A percentile compares a stretch with the other conserved stretches of the same genome.
Evolutionary conservation across 495 filamentous ascomycete genomes (phyloP).

Genomic region (Hyphodiscus hymeniophilus): DNA sequence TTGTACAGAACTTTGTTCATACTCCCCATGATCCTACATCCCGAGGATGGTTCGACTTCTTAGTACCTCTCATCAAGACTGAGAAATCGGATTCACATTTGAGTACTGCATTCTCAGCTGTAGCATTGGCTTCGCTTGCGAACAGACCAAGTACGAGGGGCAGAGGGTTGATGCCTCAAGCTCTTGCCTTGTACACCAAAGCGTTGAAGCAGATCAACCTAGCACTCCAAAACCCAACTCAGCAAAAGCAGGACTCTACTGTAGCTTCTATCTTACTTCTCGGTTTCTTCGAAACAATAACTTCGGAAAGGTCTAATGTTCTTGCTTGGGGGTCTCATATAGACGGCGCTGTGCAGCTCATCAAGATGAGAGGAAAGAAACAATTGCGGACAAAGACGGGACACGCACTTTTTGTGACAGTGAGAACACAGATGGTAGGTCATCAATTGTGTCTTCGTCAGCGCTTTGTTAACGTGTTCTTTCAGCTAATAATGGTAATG

Average conservation of each 20-base stretch:
- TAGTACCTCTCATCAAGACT: slow-evolving; percentile 45
- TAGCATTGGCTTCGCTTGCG: slow-evolving; percentile 46
- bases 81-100: slow-evolving; percentile 39
- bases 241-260: slow-evolving; percentile 43
- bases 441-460: too few relatives aligned
- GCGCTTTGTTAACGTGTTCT: not conserved
- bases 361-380: slow-evolving; percentile 42
- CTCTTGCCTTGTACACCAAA: slow-evolving; percentile 34
- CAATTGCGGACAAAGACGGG: slow-evolving; percentile 39
- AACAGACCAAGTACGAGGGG: slow-evolving; percentile 30
- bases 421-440: slow-evolving; percentile 43
- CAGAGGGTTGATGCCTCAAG: slow-evolving; percentile 22
- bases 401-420: slow-evolving; percentile 40
- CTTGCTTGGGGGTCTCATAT: slow-evolving; percentile 46
- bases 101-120: slow-evolving; percentile 50
- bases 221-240: slow-evolving; percentile 41
- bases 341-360: slow-evolving; percentile 45
- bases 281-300: slow-evolving; percentile 53
- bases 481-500: slow-evolving; percentile 34
- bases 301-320: slow-evolving; percentile 34
- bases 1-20: slow-evolving; percentile 49
- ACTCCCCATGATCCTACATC: slow-evolving; percentile 33
- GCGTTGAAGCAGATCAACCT: slow-evolving; percentile 46
- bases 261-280: slow-evolving; percentile 55
- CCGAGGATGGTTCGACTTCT: slow-evolving; percentile 47